phyloP scores from a whole-genome alignment of 1,284 basidiomycete species.

The Ceratobasidium sp. region DNA sequence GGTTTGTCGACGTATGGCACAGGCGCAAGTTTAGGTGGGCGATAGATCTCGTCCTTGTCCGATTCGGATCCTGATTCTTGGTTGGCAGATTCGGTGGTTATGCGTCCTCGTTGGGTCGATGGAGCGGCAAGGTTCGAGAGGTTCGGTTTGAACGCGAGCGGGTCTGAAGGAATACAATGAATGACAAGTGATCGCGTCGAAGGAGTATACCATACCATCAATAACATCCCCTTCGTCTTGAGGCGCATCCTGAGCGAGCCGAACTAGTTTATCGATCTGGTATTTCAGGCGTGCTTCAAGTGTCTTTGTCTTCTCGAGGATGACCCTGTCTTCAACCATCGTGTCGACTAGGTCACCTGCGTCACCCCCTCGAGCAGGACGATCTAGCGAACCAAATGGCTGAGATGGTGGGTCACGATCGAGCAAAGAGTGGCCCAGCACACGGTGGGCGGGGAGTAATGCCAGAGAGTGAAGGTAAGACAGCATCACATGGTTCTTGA shows the following conservation, averaged over 20 bases:
- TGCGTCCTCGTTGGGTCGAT: conserved; percentile 28
- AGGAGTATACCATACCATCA: conserved; percentile 74
- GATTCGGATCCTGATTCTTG: conserved; percentile 40
- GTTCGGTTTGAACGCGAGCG: conserved; percentile 53
- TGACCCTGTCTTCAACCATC: conserved; percentile 74
- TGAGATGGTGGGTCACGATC: conserved; percentile 58
- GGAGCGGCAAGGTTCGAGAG: conserved; percentile 66
- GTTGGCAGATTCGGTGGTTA: conserved; percentile 49
- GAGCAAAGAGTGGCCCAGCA: conserved; percentile 66
- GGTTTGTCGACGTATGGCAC: conserved; percentile 83
- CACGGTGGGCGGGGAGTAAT: conserved; percentile 74
- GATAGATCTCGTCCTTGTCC: conserved; percentile 72
- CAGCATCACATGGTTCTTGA: conserved; percentile 87
- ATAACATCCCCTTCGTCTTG: conserved; percentile 60
- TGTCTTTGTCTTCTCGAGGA: conserved; percentile 79
- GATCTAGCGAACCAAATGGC: conserved; percentile 62
- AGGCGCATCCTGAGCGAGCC: conserved; percentile 68
- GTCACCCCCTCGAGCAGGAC: conserved; percentile 61
- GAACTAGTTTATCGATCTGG: conserved; percentile 93
- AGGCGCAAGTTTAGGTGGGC: conserved; percentile 90
- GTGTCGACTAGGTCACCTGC: conserved; percentile 74
- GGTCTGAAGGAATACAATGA: conserved; percentile 45
- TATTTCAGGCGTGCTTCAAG: conserved; percentile 90
- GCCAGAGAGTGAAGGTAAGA: conserved; percentile 89
- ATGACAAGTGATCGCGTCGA: not conserved